Evolutionary conservation across 768 basidiomycete genomes (phyloP).

Genomic region (Boletus reticuloceps): DNA sequence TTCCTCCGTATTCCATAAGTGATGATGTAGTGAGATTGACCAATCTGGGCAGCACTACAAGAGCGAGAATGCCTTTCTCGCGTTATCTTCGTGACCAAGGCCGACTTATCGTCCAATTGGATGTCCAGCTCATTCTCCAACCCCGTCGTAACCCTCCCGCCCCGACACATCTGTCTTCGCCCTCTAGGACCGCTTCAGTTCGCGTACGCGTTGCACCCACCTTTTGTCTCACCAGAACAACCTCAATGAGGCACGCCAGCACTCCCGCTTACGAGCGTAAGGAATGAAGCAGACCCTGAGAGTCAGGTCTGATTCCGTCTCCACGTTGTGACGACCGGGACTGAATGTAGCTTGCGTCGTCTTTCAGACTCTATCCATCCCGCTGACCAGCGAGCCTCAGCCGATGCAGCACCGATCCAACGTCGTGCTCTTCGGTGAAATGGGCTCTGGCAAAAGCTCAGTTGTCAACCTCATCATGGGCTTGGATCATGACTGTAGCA

Average conservation of each 20-base stretch:
- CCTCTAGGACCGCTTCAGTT: background rate
- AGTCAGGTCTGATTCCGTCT: conserved; percentile 11
- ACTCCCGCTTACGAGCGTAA: background rate
- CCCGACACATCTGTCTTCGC: background rate
- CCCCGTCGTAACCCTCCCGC: background rate
- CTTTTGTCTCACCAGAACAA: background rate
- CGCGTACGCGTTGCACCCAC: background rate
- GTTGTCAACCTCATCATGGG: conserved; percentile 41
- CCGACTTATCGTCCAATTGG: conserved; percentile 8
- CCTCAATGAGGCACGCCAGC: conserved; percentile 3
- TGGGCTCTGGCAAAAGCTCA: conserved; percentile 39
- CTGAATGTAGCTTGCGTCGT: conserved; percentile 5
- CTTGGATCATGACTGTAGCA: conserved; percentile 21
- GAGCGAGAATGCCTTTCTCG: background rate
- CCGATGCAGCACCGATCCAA: conserved; percentile 16
- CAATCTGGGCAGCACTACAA: conserved; percentile 2
- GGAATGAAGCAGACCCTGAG: background rate
- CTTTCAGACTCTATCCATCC: background rate
- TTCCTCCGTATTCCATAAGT: background rate
- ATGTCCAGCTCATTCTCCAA: background rate
- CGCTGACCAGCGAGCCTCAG: conserved; percentile 9
- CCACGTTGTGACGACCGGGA: background rate
- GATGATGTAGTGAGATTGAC: conserved; percentile 10
- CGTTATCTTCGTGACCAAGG: background rate
- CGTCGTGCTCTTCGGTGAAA: conserved; percentile 30